Evolutionary conservation across 345 rosid species (phyloP).

Genomic region (Salix exigua): DNA sequence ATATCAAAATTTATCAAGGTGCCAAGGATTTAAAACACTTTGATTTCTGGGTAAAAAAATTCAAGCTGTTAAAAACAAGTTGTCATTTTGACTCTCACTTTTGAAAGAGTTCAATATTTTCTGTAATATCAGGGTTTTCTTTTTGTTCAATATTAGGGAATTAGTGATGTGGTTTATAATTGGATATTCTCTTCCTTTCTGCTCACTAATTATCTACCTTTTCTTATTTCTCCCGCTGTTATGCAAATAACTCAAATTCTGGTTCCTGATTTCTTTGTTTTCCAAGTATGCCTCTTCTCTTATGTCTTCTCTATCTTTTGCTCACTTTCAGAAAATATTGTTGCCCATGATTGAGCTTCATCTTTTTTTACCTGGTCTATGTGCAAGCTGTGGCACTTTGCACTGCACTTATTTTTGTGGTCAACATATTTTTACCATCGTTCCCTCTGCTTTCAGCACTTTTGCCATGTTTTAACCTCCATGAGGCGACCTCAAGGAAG

Average conservation of each 20-base stretch:
- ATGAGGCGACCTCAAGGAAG: conserved; percentile 96
- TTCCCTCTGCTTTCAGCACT: conserved; percentile 60
- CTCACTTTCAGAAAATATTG: neutral
- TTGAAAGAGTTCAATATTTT: neutral
- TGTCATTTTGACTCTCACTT: conserved; percentile 4
- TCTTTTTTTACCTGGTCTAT: neutral
- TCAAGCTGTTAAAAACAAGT: neutral
- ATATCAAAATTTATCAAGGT: neutral
- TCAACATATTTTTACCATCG: conserved; percentile 12
- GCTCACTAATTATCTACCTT: neutral
- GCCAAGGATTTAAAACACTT: neutral
- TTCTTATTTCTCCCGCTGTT: neutral
- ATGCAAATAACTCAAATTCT: neutral
- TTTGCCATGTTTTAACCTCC: conserved; percentile 72
- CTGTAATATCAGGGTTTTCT: neutral
- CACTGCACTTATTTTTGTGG: neutral
- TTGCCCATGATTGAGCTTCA: neutral
- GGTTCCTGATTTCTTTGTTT: neutral
- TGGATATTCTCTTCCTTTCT: neutral
- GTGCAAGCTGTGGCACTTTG: conserved; percentile 1
- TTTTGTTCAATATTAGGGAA: neutral
- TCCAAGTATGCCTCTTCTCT: neutral
- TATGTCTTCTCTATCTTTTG: neutral
- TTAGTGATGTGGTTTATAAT: neutral
- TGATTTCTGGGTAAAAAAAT: neutral